Evolutionary conservation across 2,329 filamentous ascomycete genomes (phyloP), one percentile per base, ranked within the genome.

Genomic region (Calonectria crousiana): DNA sequence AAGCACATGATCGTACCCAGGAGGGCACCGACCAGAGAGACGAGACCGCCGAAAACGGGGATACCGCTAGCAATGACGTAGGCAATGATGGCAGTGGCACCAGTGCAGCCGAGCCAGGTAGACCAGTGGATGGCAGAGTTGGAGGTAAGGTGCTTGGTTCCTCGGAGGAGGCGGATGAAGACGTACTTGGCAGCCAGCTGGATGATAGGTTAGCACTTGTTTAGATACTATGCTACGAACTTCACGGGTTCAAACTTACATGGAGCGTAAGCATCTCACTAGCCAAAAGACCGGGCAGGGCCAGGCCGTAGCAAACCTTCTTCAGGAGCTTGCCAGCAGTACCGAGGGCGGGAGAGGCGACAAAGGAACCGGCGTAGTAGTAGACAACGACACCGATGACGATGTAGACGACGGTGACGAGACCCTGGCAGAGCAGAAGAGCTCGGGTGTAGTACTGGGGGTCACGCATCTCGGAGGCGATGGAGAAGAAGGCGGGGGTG

Each of bases 101-200:
- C 56, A 20, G 56, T 62, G 56, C 56, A 62, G 23, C 56, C 56
- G 14, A 62, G 23, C 56, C 56, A 62, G 34, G 56, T 62, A 18
- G 56, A 62, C 56, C 56, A 62, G 36, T 62, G 56, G 16, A 62
- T 62, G 10, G 56, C 56, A 41, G 56, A 62, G 56, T 62, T 62
- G 56, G 56, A 62, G 36, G 56, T 62, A 62, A 62, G 56, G 56
- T 62, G 56, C 56, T 41, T 41, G 56, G 56, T 62, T 41, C 56
- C 56, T 28, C 56, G 56, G 56, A 62, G 56, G 16, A 62, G 56
- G n/a, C 56, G 56, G 36, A 62, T 62, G 36, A 62, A 62, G 34
- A 62, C 56, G 13, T 62, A 62, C 36, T 62, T 62, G 36, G 56
- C 56, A 41, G 56, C 5, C 56, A 62, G 23, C 56, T 62, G 18